phyloP scores from a whole-genome alignment of 805 yeast species.

The Metschnikowia amazonensis region DNA sequence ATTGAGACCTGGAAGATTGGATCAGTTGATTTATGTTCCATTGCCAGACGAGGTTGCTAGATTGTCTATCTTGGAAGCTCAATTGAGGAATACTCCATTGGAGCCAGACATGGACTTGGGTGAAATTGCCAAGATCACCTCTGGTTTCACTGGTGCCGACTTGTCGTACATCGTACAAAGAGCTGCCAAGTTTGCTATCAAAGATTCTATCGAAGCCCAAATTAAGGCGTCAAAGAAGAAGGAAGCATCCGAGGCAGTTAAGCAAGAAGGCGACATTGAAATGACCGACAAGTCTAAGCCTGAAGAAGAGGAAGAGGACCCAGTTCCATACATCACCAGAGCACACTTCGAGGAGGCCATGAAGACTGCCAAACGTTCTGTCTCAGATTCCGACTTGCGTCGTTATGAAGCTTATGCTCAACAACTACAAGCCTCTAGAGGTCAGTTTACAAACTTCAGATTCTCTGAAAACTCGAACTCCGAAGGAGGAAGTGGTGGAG shows the following conservation, averaged over 20 bases:
- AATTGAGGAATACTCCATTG: constrained; percentile 95
- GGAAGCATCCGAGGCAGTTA: constrained; percentile 36
- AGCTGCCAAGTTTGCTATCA: constrained; percentile 97
- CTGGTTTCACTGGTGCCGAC: constrained; percentile 99
- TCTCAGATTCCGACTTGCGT: constrained; percentile 94
- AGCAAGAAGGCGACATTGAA: constrained; percentile 44
- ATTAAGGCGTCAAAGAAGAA: constrained; percentile 38
- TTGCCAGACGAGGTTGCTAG: constrained; percentile 95
- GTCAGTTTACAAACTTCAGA: constrained; percentile 86
- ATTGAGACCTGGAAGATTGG: constrained; percentile 98
- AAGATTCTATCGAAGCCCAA: constrained; percentile 90
- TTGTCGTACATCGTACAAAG: constrained; percentile 95
- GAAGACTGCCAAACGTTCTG: constrained; percentile 98
- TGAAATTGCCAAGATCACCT: constrained; percentile 90
- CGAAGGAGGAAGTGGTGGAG: constrained; percentile 23
- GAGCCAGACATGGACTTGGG: constrained; percentile 91
- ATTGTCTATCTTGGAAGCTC: constrained; percentile 88
- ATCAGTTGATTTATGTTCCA: constrained; percentile 97
- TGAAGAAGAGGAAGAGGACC: constrained; percentile 68
- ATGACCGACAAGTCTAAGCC: constrained; percentile 34
- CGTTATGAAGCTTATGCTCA: constrained; percentile 98
- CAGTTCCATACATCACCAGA: constrained; percentile 92
- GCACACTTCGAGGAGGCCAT: constrained; percentile 98
- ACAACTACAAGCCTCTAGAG: constrained; percentile 93
- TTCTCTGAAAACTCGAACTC: constrained; percentile 46